Evolutionary conservation across 352 stramenopile species (phyloP).

Genomic region (Blastocystis sp.): DNA sequence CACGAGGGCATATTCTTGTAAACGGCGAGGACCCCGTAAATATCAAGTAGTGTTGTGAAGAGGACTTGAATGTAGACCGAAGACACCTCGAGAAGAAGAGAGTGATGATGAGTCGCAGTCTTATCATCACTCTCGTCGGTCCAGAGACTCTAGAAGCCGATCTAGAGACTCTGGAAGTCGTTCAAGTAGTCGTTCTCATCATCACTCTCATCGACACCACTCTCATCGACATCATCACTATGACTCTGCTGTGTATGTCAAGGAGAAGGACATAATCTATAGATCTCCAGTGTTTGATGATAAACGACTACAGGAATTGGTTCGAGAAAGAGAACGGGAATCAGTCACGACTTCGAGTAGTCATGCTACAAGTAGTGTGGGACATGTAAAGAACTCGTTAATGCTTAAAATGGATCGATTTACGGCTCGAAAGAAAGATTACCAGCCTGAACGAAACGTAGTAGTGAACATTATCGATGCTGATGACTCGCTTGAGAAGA

Average conservation of each 20-base stretch:
- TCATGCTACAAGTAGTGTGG: background rate
- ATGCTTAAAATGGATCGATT: conserved; percentile 54
- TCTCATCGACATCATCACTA: background rate
- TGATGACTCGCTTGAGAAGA: conserved; percentile 25
- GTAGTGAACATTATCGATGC: conserved; percentile 46
- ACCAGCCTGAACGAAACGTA: background rate
- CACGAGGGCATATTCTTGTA: background rate
- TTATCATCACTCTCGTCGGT: background rate
- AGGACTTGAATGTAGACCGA: background rate
- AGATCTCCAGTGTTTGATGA: conserved; percentile 13
- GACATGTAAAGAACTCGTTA: conserved; percentile 24
- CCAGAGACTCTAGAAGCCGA: background rate
- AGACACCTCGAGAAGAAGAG: background rate
- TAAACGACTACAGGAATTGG: background rate
- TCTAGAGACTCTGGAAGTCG: background rate
- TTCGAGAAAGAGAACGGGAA: conserved; percentile 3
- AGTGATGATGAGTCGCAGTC: background rate
- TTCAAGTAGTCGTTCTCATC: background rate
- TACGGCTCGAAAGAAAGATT: background rate
- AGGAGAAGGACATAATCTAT: background rate
- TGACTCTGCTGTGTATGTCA: background rate
- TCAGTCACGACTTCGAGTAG: background rate
- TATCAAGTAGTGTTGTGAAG: background rate
- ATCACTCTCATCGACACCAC: background rate
- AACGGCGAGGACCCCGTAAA: conserved; percentile 12